Base-by-base conservation (phyloP, 2,329 filamentous ascomycete species). In the Monilinia polystroma region DNA sequence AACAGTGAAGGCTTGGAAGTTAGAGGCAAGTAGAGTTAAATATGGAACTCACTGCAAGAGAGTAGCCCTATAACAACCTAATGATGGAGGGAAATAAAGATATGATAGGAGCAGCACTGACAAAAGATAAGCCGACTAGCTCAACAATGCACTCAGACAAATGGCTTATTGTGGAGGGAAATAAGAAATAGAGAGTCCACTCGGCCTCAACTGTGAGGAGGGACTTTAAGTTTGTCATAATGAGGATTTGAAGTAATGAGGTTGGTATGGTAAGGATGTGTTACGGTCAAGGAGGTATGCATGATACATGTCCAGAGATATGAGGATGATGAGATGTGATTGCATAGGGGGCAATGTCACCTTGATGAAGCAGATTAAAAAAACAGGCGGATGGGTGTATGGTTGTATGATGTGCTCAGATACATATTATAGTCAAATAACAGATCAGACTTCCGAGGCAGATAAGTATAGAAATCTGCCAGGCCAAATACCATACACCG, bases 1-100 rank as follows among this genome's bases (percentile, higher is more conserved):
- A 4, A 14, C 0, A 3, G 23, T 10, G 23, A 18, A 0, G 2
- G 2, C 12, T n/a, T 10, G 4, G 26, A 16, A 10, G 26, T 18
- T 47, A 58, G 38, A 11, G 16, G 16, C 11, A 7, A 14, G 2
- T 29, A 3, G 7, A 35, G 4, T 4, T n/a, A 35, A 20, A 12
- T 20, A 8, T 20, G 18, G 4, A 6, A 35, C 2, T 12, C 29
- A 54, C 35, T 32, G 8, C 52, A 35, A 12, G 23, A 6, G 0
- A 54, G 16, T 14, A 8, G 7, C 18, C 18, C 7, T 20, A 20
- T 32, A 20, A 3, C 16, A 16, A 54, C 20, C 16, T 54, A 23
- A 54, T 11, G 1, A 35, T 18, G 16, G 32, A 35, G 5, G 10
- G 29, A 8, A 51, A 20, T 54, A 11, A 29, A 35, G 16, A 12